Evolutionary conservation across 345 rosid genomes (phyloP), one percentile per base, ranked within the genome.

Genomic region (Eucalyptus pumila): DNA sequence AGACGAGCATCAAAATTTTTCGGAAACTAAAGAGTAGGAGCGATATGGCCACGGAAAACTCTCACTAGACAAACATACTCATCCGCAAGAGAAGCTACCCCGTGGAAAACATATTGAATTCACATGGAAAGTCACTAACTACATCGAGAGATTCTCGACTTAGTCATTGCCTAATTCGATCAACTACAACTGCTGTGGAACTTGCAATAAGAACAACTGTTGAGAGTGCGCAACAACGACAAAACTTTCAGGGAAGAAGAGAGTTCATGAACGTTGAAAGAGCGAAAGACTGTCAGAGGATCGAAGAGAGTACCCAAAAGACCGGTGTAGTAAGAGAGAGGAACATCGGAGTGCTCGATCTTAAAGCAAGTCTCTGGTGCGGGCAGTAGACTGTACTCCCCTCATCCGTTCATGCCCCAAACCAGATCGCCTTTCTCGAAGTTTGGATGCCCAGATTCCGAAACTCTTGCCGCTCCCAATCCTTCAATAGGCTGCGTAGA

Each of bases 261-360:
- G 15, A 72, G 34, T 17, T 21, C 27, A 7, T 24, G 24, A 51
- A n/a, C 40, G 11, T 11, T 21, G n/a, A 51, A 10, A 9, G 26
- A 50, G 32, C 27, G 16, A 26, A 24, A 48, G 21, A 14, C 51
- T 50, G 15, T 17, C 23, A 2, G 17, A 49, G 23, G 52, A n/a
- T 23, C 32, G 87, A 85, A 65, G 13, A 86, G n/a, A 91, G 52
- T 92, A 94, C 96, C 97, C 72, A 94, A 92, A 88, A 96, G 92
- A 45, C 98, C 97, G 30, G 93, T 91, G 56, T 94, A 92, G 89
- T 94, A 93, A 67, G 96, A 93, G 34, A 95, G 93, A 3, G 96
- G 98, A 50, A 96, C 91, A 88, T 93, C 92, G 6, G 93, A 92
- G 14, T 91, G 87, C 4, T 91, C 90, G 56, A 95, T 95, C 89